phyloP scores from a whole-genome alignment of 2,329 filamentous ascomycete species.

The Zymoseptoria brevis region DNA sequence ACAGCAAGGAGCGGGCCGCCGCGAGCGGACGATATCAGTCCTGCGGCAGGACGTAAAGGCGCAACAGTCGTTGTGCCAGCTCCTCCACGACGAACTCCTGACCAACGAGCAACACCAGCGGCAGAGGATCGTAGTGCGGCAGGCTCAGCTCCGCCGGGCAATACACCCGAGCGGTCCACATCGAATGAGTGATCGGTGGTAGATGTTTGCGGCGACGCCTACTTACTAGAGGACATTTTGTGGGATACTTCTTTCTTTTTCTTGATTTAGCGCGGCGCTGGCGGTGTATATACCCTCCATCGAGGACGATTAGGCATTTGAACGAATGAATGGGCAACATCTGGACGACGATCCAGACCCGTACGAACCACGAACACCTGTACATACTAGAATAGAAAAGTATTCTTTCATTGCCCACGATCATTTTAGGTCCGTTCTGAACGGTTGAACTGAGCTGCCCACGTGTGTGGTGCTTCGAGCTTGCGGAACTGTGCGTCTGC shows the following conservation, averaged over 20 bases:
- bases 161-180: background rate
- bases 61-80: conserved; percentile 22
- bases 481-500: background rate
- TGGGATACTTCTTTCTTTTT: background rate
- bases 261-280: conserved; percentile 9
- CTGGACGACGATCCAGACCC: background rate
- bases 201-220: background rate
- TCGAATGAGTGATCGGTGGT: background rate
- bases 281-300: conserved; percentile 2
- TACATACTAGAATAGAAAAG: background rate
- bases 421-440: background rate
- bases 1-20: conserved; percentile 15
- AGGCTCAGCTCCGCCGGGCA: background rate
- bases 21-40: conserved; percentile 25
- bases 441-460: background rate
- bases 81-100: conserved; percentile 12
- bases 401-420: background rate
- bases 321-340: background rate
- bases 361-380: background rate
- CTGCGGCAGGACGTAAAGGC: conserved; percentile 12
- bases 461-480: background rate
- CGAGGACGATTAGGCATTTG: background rate
- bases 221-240: background rate
- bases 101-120: background rate
- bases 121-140: background rate